Base-by-base conservation (phyloP, 257 asterid genomes). In the Rubia yunnanensis region DNA sequence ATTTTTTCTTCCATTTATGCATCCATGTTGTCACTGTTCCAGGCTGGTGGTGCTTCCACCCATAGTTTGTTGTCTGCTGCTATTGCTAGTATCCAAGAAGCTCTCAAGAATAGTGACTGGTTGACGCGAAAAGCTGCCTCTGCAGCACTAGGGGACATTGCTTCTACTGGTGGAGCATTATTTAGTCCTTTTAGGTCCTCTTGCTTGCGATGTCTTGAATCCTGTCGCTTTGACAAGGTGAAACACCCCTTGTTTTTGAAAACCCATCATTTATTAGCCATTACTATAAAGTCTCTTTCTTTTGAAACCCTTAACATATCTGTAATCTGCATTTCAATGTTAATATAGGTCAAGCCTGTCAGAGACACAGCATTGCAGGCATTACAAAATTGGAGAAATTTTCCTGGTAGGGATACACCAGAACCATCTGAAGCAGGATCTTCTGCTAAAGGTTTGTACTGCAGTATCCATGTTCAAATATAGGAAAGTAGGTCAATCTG, bases 141-240 rank as follows among this genome's bases (percentile, higher is more conserved):
- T 60, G 73, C 83, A 61, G 96, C 95, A 55, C 74, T 89, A 34
- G 95, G 95, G 50, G 96, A 89, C 65, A 86, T 92, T 78, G 94
- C 97, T 73, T 89, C 97, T 58, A 79, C 79, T 65, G 86, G 89
- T 64, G 94, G 88, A 70, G 78, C 84, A 60, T 84, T 80, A 80
- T 80, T 84, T 69, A 75, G 80, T 63, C 73, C 95, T 61, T 87
- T 84, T 78, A 92, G 81, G 71, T 60, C 81, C 54, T 87, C 97
- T 69, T 77, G 86, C 72, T 77, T 86, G 67, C 80, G 85, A 52
- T 73, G 82, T 76, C 94, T 92, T n/a, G 99, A 89, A 81, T 80
- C 96, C 36, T 92, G 97, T 67, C 97, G 96, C 60, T 92, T 89
- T 30, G 99, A 92, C 77, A 92, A 92, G 99, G 97, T 89, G 61